Evolutionary conservation across 2,329 filamentous ascomycete species (phyloP), one percentile per base, ranked within the genome.

Genomic region (Dactylonectria estremocensis): DNA sequence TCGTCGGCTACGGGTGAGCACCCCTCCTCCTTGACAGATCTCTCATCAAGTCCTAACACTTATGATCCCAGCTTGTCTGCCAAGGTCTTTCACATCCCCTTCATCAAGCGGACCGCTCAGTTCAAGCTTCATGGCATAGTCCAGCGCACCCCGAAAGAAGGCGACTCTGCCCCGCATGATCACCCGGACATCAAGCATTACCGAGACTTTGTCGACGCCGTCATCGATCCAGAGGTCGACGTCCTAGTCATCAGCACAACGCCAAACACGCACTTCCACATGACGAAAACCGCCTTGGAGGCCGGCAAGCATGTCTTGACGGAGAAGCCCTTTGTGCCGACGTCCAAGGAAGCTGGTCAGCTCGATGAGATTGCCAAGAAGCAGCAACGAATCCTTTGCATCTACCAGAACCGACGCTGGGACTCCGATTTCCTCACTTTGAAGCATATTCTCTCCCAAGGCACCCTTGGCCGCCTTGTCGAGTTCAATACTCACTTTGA

Each of bases 401-500:
- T 93, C 18, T 93, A 92, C 79, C 91, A 93, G 83, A 93, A 94
- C 83, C 89, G 93, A 31, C 86, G 93, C 60, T 95, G 89, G 88
- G 93, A 96, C 77, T 85, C 89, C 33, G 93, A 95, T 80, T 96
- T 93, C 72, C 80, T 92, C 53, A 93, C 92, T 0, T 84, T 94
- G 53, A 85, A 85, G 72, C 86, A 90, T 72, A 85, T 95, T 22
- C 75, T 95, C 40, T 80, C 82, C 14, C 84, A 87, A 31, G 88
- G 86, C 46, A 83, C 83, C 0, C 83, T 95, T 4, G 93, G 93
- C 60, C 87, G 92, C n/a, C 82, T 95, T 45, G 87, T 92, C 61
- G 93, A 95, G 81, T 93, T 92, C 76, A 89, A 95, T 79, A 92
- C 91, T 24, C 93, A 95, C 82, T 95, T 95, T 76, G 93, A 95